A percentile compares a stretch with the other conserved stretches of the same genome.
Conservation (phyloP, 106 monocot genomes). For the Triglochin maritima region DNA sequence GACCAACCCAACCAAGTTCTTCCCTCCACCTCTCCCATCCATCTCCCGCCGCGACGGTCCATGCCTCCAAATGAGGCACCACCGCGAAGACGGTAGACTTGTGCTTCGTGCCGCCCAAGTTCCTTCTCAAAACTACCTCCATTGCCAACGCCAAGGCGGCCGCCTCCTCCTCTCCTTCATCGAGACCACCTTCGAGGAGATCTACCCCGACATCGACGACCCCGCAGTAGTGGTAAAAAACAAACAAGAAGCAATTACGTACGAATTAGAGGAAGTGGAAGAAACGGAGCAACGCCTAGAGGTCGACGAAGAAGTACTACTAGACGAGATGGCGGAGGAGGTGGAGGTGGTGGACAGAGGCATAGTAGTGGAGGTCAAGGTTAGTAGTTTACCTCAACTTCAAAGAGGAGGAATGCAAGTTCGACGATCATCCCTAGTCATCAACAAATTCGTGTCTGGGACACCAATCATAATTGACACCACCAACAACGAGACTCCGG, state of each 20-base stretch:
- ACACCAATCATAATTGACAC: background rate
- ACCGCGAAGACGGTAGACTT: conserved; percentile 7
- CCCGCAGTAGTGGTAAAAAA: background rate
- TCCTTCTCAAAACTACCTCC: conserved; percentile 15
- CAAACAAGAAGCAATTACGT: background rate
- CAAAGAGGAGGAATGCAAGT: conserved; percentile 7
- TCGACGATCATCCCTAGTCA: conserved; percentile 5
- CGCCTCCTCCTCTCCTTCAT: conserved; percentile 11
- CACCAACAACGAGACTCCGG: background rate
- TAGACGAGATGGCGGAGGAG: background rate
- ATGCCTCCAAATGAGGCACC: conserved; percentile 13
- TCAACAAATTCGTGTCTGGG: conserved; percentile 16
- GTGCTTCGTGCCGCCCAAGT: conserved; percentile 8
- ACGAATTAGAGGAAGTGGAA: background rate
- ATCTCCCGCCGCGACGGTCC: conserved; percentile 17
- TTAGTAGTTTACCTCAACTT: conserved; percentile 11
- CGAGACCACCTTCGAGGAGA: conserved; percentile 7
- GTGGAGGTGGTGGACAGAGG: conserved; percentile 14
- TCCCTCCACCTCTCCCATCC: conserved; percentile 19
- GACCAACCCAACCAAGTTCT: background rate
- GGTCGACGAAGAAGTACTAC: background rate
- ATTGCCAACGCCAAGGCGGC: conserved; percentile 6
- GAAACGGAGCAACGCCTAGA: background rate
- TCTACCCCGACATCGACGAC: conserved; percentile 8
- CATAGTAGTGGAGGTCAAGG: conserved; percentile 15